Evolutionary conservation across 176 grass and related monocot species (phyloP).

Genomic region (Echinochloa phyllopogon): DNA sequence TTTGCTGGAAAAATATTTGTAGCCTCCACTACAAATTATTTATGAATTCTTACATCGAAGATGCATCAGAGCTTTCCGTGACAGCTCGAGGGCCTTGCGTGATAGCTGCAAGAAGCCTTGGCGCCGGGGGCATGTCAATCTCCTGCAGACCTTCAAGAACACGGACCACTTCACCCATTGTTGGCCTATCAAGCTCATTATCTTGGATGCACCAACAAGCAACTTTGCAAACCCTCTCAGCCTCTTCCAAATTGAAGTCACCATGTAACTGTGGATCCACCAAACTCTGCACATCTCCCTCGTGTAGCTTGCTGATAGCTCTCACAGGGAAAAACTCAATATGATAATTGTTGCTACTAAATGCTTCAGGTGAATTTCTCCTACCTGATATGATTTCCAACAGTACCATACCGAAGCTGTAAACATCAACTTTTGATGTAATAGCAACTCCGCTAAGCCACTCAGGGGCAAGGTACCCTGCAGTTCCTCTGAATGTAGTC

Average conservation of each 20-base stretch:
- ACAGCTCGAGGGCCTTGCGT: conserved; percentile 31
- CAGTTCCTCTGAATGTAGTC: conserved; percentile 69
- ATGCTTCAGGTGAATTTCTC: conserved; percentile 45
- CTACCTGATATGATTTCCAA: conserved; percentile 62
- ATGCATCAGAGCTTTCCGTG: conserved; percentile 13
- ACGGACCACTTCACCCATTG: conserved; percentile 57
- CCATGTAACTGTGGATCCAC: conserved; percentile 43
- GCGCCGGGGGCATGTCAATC: conserved; percentile 54
- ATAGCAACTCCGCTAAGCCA: conserved; percentile 57
- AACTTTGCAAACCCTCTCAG: conserved; percentile 50
- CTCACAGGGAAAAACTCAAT: conserved; percentile 47
- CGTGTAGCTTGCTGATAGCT: conserved; percentile 41
- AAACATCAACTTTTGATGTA: conserved; percentile 64
- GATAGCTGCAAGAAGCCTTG: conserved; percentile 48
- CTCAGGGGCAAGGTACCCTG: conserved; percentile 67
- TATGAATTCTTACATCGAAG: not conserved
- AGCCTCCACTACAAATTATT: not conserved
- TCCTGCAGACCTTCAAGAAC: conserved; percentile 51
- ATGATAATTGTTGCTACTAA: conserved; percentile 27
- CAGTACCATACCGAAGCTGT: conserved; percentile 68
- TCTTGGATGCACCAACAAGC: conserved; percentile 62
- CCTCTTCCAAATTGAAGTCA: conserved; percentile 48
- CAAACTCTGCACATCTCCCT: conserved; percentile 46
- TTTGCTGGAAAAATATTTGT: not conserved
- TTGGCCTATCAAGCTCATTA: conserved; percentile 49